Evolutionary conservation across 805 yeast species (phyloP), one percentile per base, ranked within the genome.

Genomic region (Henningerozyma blattae): DNA sequence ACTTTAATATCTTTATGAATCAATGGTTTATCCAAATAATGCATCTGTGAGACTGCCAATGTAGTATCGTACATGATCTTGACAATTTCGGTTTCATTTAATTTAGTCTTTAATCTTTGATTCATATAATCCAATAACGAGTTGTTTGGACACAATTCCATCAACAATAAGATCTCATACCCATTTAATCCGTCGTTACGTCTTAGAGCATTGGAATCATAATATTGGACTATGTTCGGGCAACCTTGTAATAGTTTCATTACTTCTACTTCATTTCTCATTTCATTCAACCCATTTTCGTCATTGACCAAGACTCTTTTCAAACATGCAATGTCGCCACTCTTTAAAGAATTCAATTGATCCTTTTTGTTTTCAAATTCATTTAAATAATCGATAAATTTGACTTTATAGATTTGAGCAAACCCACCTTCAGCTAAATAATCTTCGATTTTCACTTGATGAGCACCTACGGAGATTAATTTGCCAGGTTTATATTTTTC

Each of bases 1-100:
- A 91, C 86, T 61, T 91, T 91, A 44, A 89, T 75, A 60, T 91
- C 97, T 30, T 97, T 68, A 57, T 89, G 98, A 35, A 89, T 77
- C 50, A 89, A 62, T 28, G 82, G 77, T n/a, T 64, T 65, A 14
- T 61, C 53, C 36, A 73, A 50, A 34, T 69, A 67, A 59, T 89
- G 98, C 95, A 91, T 85, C 46, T 76, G 77, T 31, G 81, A 75
- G 15, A 91, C 68, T 2, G 89, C 97, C 40, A 72, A 59, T 3
- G 83, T 68, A 18, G 87, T 74, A 52, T 89, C 95, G 48, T 68
- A 65, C 85, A 85, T 78, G 41, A 91, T 87, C 40, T 74, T 77
- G 39, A 85, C 61, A 29, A 91, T 79, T 57, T 89, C 95, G 10
- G 61, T 58, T 48, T 82, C 93, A 0, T 70, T 61, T 34, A 89